Percentiles rank a stretch among this genome's conserved stretches.
Evolutionary conservation across 2,329 filamentous ascomycete species (phyloP).

Genomic region (Monosporascus sp.): DNA sequence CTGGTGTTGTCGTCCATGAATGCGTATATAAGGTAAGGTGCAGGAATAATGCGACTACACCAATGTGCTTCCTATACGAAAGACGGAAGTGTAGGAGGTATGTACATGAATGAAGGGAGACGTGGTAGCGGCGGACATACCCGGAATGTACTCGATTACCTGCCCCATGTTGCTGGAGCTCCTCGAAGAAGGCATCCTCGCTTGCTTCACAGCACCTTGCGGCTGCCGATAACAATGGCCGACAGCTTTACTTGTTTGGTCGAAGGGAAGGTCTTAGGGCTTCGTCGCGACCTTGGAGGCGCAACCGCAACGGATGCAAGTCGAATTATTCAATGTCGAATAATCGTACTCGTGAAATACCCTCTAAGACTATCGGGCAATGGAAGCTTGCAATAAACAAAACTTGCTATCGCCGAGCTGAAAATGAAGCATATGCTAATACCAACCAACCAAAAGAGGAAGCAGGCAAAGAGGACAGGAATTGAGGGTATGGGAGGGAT

Average conservation of each 20-base stretch:
- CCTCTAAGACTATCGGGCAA: background rate
- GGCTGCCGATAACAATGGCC: background rate
- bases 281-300: background rate
- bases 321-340: background rate
- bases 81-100: conserved; percentile 4
- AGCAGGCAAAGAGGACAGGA: conserved; percentile 1
- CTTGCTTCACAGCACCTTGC: conserved; percentile 11
- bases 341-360: background rate
- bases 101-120: background rate
- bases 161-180: conserved; percentile 64
- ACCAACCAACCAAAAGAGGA: background rate
- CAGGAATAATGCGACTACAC: conserved; percentile 13
- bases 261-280: background rate
- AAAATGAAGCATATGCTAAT: background rate
- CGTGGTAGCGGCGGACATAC: conserved; percentile 44
- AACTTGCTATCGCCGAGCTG: background rate
- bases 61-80: conserved; percentile 16
- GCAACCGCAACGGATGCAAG: background rate
- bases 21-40: background rate
- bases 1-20: background rate
- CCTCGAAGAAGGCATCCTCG: conserved; percentile 48
- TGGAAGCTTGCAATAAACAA: conserved; percentile 10
- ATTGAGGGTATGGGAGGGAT: background rate
- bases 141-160: conserved; percentile 93
- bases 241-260: background rate